Base-by-base conservation (phyloP, 768 basidiomycete genomes). In the Gloeostereum incarnatum region DNA sequence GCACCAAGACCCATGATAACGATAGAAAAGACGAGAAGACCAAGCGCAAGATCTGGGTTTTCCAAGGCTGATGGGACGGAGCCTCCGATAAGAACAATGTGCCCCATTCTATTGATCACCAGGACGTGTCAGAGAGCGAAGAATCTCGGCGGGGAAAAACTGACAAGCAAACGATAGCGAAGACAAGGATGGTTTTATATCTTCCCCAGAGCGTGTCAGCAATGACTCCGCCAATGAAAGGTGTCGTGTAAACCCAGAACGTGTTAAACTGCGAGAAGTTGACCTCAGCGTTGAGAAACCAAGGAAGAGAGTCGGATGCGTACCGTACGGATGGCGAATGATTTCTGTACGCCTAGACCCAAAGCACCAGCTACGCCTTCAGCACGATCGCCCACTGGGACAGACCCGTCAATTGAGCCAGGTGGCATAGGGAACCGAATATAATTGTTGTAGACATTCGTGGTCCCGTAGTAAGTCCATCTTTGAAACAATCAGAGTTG, bases 121-220 rank as follows among this genome's bases (percentile, higher is more conserved):
- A 8, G 18, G 14, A 24, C 16, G 25, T n/a, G 19, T 14, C 17
- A 3, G 8, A 37, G 39, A n/a, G n/a, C n/a, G n/a, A n/a, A n/a
- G n/a, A n/a, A n/a, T n/a, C 34, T 45, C 45, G 23, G 19, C n/a
- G 24, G 18, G 18, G 32, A 7, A 39, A n/a, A 14, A 33, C 51
- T 32, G 33, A 61, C 57, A 75, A 50, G 42, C 65, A 68, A 38
- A 77, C 60, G 13, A 59, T 31, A 37, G 72, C 65, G 52, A 73
- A 71, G 14, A 70, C 52, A 53, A 67, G 55, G 50, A 78, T 73
- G 13, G 75, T 76, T 48, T 70, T 73, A 60, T 68, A 78, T 4
- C 75, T 63, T 13, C 75, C 75, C 61, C 65, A 68, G 43, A 61
- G 45, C 3, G 70, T 66, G 48, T 76, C 74, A 14, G 75, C 73